Evolutionary conservation across 306 rosid genomes (phyloP).

Genomic region (Glycyrrhiza uralensis): DNA sequence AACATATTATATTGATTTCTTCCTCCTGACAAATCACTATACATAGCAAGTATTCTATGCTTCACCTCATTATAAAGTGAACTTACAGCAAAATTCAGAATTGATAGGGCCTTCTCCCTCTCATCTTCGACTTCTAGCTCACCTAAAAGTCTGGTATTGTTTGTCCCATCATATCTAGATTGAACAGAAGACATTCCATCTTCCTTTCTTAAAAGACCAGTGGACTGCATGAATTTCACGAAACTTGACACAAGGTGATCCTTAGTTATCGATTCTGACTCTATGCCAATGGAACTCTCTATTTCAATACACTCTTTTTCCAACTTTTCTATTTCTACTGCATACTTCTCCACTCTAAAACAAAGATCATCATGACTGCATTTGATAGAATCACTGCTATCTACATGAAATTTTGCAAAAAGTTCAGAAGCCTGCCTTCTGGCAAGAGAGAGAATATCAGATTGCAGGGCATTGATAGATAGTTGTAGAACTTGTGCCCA

Average conservation of each 20-base stretch:
- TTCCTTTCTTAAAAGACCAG: slow-evolving; percentile 53
- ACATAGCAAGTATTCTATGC: slow-evolving; percentile 45
- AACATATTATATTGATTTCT: slow-evolving; percentile 42
- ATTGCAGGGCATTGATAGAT: slow-evolving; percentile 59
- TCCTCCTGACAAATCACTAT: slow-evolving; percentile 39
- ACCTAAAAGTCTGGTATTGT: slow-evolving; percentile 38
- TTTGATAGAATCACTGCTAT: slow-evolving; percentile 50
- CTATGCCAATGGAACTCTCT: slow-evolving; percentile 61
- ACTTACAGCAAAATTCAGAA: slow-evolving; percentile 57
- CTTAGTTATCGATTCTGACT: slow-evolving; percentile 76
- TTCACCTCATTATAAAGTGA: slow-evolving; percentile 58
- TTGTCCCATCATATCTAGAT: slow-evolving; percentile 52
- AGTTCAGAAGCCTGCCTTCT: slow-evolving; percentile 92
- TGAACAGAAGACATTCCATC: slow-evolving; percentile 47
- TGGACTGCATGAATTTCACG: slow-evolving; percentile 65
- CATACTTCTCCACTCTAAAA: slow-evolving; percentile 62
- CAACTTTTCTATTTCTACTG: slow-evolving; percentile 63
- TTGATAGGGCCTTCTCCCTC: slow-evolving; percentile 48
- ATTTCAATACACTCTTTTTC: slow-evolving; percentile 69
- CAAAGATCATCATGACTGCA: slow-evolving; percentile 63
- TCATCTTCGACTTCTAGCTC: slow-evolving; percentile 61
- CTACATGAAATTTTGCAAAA: slow-evolving; percentile 52
- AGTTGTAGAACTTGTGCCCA: slow-evolving; percentile 90
- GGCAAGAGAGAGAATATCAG: slow-evolving; percentile 77
- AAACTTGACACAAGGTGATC: slow-evolving; percentile 70